Evolutionary conservation across 2,329 filamentous ascomycete species (phyloP), one percentile per base, ranked within the genome.

Genomic region (Iodosphaeria phyllophila): DNA sequence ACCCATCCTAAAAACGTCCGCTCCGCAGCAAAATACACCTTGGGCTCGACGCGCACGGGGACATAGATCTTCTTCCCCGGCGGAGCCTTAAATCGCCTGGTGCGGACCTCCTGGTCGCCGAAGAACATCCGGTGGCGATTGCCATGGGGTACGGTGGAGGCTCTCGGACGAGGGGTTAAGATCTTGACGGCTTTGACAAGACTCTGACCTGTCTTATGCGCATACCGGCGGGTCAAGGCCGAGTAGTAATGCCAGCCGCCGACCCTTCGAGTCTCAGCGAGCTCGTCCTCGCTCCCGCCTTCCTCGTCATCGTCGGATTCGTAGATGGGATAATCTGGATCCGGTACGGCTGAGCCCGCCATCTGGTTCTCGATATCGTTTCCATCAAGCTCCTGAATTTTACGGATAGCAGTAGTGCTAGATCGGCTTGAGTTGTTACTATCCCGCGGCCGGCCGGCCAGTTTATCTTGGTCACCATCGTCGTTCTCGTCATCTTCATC

Each of bases 11-110:
- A 64, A 53, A 93, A 98, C 1, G 89, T 98, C 35, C 89, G 70
- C 51, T 98, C 89, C 1, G 83, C 84, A 13, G 89, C 89, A 45
- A 98, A 92, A 50, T 83, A 92, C 25, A 98, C 89, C 54, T 98
- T 98, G 17, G 89, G 89, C 50, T 98, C 89, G 17, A 98, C 84
- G 24, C 89, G 73, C 28, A 95, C 75, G 9, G 86, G 86, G 13
- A 98, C 89, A 41, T 95, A 86, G 30, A 98, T 95, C 48, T 79
- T 79, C 67, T 84, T 86, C 27, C 78, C 78, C 46, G 69, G 73
- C 8, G 78, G 78, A 6, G 78, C 77, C 44, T 70, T 74, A 54
- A 83, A 69, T 37, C 52, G 60, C 46, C 60, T 65, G 16, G 48
- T 56, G 33, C 63, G 58, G 14, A 73, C 59, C 51, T 71, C 38